Percentiles rank a stretch among this genome's conserved stretches.
These are phyloP conservation scores for Mycogone perniciosa DNA, from an alignment of 2,329 filamentous ascomycete species.

Conservation along the genomic window DNA sequence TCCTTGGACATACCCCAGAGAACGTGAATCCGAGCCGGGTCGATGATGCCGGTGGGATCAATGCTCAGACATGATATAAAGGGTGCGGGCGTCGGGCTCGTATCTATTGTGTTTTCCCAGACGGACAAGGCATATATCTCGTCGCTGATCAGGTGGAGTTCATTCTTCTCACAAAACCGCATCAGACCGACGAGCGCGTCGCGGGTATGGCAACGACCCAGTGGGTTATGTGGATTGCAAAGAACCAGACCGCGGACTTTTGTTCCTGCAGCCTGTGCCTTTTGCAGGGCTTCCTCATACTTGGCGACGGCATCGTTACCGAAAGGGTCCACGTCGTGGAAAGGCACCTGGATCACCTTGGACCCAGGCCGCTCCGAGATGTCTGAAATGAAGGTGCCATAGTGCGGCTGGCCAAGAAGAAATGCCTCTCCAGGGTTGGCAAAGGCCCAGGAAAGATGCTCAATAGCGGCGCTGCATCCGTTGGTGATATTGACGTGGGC, in stretches of 20 bases:
- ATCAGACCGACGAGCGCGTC: slow-evolving; percentile 34
- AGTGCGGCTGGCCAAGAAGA: slow-evolving; percentile 36
- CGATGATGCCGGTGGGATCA: slow-evolving; percentile 36
- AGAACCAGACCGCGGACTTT: slow-evolving; percentile 40
- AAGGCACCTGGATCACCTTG: slow-evolving; percentile 37
- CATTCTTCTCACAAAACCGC: slow-evolving; percentile 39
- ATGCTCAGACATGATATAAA: slow-evolving; percentile 44
- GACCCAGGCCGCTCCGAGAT: slow-evolving; percentile 35
- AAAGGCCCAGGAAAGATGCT: slow-evolving; percentile 33
- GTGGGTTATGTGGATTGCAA: slow-evolving; percentile 45
- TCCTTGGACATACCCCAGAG: slow-evolving; percentile 43
- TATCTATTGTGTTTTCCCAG: slow-evolving; percentile 34
- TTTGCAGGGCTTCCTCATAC: slow-evolving; percentile 39
- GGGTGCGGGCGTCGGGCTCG: slow-evolving; percentile 16
- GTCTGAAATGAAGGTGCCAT: slow-evolving; percentile 42
- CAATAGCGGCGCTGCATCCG: slow-evolving; percentile 35
- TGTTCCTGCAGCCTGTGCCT: slow-evolving; percentile 31
- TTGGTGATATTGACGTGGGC: slow-evolving; percentile 32
- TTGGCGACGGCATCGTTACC: slow-evolving; percentile 31
- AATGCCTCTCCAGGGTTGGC: slow-evolving; percentile 34
- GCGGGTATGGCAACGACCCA: slow-evolving; percentile 40
- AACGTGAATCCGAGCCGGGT: slow-evolving; percentile 43
- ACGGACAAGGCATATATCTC: slow-evolving; percentile 47
- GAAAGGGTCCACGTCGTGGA: slow-evolving; percentile 38
- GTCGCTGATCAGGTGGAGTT: slow-evolving; percentile 46